phyloP scores from a whole-genome alignment of 2,329 filamentous ascomycete species.

The Ophiostoma novo-ulmi region DNA sequence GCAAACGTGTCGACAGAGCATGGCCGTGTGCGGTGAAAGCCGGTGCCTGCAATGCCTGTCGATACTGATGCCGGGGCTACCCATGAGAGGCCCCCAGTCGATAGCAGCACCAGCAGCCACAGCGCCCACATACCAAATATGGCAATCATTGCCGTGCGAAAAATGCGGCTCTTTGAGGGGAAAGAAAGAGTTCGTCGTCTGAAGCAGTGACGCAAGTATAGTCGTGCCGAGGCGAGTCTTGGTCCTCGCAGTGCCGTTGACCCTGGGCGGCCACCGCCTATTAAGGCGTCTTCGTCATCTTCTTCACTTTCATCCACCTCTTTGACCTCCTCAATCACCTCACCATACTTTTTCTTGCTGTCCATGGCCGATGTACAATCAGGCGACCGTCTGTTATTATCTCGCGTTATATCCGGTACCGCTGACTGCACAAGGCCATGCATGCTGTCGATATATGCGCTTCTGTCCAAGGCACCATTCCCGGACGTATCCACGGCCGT shows the following conservation, averaged over 20 bases:
- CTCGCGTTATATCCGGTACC: background rate
- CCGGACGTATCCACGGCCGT: background rate
- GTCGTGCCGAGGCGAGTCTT: background rate
- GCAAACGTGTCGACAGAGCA: slow-evolving; percentile 22
- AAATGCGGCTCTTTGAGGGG: background rate
- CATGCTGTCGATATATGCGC: background rate
- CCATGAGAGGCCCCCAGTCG: background rate
- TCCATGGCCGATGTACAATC: background rate
- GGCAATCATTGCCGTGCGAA: background rate
- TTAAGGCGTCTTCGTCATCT: background rate
- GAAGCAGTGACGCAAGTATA: background rate
- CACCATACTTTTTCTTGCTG: background rate
- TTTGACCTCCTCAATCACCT: background rate
- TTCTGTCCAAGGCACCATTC: background rate
- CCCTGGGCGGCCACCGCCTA: background rate
- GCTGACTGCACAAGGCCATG: too few relatives aligned
- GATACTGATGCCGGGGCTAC: background rate
- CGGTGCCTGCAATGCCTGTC: background rate
- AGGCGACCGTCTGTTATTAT: background rate
- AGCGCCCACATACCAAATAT: background rate
- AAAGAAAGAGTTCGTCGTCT: background rate
- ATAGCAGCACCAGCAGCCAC: background rate
- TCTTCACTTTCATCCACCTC: background rate
- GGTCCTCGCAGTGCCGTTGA: background rate
- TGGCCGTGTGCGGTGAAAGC: background rate